These are phyloP conservation scores for Ehretia macrophylla DNA, from an alignment of 257 asterid species.

Conservation along the genomic window DNA sequence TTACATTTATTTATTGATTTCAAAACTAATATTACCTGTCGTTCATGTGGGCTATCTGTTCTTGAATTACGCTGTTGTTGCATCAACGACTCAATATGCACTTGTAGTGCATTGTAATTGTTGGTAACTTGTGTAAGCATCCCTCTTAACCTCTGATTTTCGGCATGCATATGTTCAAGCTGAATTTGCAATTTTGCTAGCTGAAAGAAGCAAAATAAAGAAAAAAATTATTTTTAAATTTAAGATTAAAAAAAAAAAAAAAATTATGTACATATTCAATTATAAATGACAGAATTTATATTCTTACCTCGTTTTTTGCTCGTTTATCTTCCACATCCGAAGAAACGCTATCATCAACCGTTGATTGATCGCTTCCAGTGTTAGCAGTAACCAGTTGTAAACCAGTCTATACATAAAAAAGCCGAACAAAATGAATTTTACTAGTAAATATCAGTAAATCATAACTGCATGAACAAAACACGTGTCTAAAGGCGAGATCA, in stretches of 20 bases:
- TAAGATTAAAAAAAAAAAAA: background rate
- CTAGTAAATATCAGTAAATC: background rate
- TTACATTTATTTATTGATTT: too few species aligned
- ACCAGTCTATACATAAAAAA: slow-evolving; percentile 52
- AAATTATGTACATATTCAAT: background rate
- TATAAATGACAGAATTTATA: background rate
- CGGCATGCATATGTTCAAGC: slow-evolving; percentile 57
- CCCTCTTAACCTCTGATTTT: slow-evolving; percentile 68
- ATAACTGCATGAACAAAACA: background rate
- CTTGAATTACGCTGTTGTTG: slow-evolving; percentile 26
- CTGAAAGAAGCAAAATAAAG: slow-evolving; percentile 20
- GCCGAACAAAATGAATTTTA: background rate
- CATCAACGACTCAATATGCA: slow-evolving; percentile 52
- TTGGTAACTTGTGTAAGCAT: slow-evolving; percentile 64
- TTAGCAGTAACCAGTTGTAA: slow-evolving; percentile 78
- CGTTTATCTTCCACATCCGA: slow-evolving; percentile 43
- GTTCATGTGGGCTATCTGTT: slow-evolving; percentile 14
- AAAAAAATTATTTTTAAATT: background rate
- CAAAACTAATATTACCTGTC: slow-evolving; percentile 20
- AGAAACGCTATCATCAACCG: slow-evolving; percentile 64
- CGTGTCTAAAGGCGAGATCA: too few species aligned
- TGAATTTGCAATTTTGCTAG: slow-evolving; percentile 57
- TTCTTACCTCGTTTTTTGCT: slow-evolving; percentile 58
- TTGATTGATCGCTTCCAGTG: slow-evolving; percentile 80
- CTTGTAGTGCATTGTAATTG: slow-evolving; percentile 55